A percentile compares a stretch with the other conserved stretches of the same genome.
Evolutionary conservation across 352 stramenopile species (phyloP).

Genomic region (Phytophthora pseudosyringae): DNA sequence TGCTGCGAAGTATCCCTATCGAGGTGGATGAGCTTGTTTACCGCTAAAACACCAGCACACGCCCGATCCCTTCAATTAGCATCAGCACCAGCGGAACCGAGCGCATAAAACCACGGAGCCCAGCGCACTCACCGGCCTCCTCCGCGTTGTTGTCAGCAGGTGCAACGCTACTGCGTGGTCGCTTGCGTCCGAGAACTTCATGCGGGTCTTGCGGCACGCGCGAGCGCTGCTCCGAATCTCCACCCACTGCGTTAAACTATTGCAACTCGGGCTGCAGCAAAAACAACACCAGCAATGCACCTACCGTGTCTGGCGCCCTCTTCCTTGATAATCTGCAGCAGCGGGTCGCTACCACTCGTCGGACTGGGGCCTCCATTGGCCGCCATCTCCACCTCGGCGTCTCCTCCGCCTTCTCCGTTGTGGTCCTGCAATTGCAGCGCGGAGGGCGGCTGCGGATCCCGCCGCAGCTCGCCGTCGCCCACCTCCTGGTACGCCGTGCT

Average conservation of each 20-base stretch:
- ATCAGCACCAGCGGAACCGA: background rate
- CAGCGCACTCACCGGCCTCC: slow-evolving; percentile 25
- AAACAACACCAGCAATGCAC: background rate
- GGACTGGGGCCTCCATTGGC: slow-evolving; percentile 4
- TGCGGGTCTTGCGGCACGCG: slow-evolving; percentile 4
- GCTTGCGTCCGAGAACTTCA: slow-evolving; percentile 23
- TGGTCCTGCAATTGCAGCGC: slow-evolving; percentile 14
- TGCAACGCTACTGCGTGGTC: slow-evolving; percentile 35
- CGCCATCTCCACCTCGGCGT: background rate
- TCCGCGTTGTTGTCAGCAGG: slow-evolving; percentile 25
- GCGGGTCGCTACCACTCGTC: slow-evolving; percentile 9
- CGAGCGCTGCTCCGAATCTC: slow-evolving; percentile 38
- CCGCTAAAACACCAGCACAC: slow-evolving; percentile 16
- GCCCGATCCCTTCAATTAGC: slow-evolving; percentile 14
- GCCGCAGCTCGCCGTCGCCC: slow-evolving; percentile 11
- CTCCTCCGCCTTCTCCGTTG: slow-evolving; percentile 10
- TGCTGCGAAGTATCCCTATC: slow-evolving; percentile 17
- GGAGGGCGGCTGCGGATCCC: slow-evolving; percentile 9
- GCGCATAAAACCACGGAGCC: background rate
- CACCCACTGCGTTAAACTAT: slow-evolving; percentile 28
- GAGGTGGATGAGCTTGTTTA: slow-evolving; percentile 41
- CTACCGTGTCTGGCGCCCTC: slow-evolving; percentile 29
- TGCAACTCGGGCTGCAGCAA: background rate
- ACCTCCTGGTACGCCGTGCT: slow-evolving; percentile 37
- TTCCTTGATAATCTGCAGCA: slow-evolving; percentile 36